Base-by-base conservation (phyloP, 208 protist species). In the Borovskyia barvae region DNA sequence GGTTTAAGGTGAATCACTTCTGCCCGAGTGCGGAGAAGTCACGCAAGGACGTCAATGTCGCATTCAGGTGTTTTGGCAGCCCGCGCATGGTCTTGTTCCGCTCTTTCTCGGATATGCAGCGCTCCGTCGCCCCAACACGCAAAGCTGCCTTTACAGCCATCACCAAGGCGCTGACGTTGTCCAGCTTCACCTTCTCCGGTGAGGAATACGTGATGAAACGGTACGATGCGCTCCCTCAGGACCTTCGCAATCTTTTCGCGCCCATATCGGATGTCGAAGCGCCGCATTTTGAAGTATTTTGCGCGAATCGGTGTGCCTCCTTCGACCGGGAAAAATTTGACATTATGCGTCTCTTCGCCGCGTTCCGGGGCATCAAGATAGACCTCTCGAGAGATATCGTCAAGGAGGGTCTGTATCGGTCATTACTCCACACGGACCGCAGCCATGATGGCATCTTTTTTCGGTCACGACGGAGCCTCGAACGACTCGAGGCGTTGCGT, bases 71-170 rank as follows among this genome's bases (percentile, higher is more conserved):
- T 0, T 62, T 64, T 29, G 4, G 40, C 6, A 75, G 58, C 37
- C 86, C 86, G n/a, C 47, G 47, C 43, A 93, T 93, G 86, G 40
- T 64, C 7, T 66, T 81, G 39, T 93, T 93, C 64, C 30, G 61
- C 39, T 93, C 86, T 0, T 93, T 93, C 68, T 82, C 79, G 1
- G 81, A 93, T 36, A 93, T 93, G 86, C 80, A 90, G 51, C 75
- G 66, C 47, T 56, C 64, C 2, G 80, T 93, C 3, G 75, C 77
- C 15, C 86, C 86, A 19, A 93, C 82, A 8, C 82, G 71, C 29
- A 58, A 82, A 39, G 45, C 39, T 41, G 64, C 75, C 12, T 92
- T 82, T 59, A 32, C 72, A 3, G 50, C 50, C 24, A 45, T 84
- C 22, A 73, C 60, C 7, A 65, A 67, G 42, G 19, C 77, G 28